Evolutionary conservation across 345 rosid species (phyloP), one percentile per base, ranked within the genome.

Genomic region (Turritis glabra): DNA sequence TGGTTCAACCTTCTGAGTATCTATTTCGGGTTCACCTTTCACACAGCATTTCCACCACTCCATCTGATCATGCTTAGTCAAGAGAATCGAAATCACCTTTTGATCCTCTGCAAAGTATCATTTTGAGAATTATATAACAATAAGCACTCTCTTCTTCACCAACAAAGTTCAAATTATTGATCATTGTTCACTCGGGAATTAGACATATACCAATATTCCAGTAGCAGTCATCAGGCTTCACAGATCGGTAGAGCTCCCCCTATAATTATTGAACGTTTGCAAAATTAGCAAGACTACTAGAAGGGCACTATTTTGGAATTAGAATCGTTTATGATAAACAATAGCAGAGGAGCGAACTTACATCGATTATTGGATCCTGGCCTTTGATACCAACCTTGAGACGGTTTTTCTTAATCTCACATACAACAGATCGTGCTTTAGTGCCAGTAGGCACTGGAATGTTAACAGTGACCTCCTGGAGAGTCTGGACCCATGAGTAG

Each of bases 1-100:
- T 46, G 98, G 99, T 75, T 95, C 98, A 74, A 95, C 98, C 73
- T 92, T 95, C 81, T 95, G 99, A 13, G 99, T 95, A 64, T 95
- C 97, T 32, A 92, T 79, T 62, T 95, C 94, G 67, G 99, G 96
- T 37, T 80, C 99, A 54, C 98, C 99, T 74, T 92, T 92, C 72
- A 90, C 80, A 77, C 92, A 50, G 26, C 83, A 88, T 69, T 88
- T 89, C 99, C 99, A 95, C 98, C 98, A 95, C 43, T 90, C 94
- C 99, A 95, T 88, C 74, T 92, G 97, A 74, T 92, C 88, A 58
- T 87, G 90, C 89, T 95, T 95, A 17, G 99, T 95, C 85, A 95
- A 67, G 26, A 90, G 91, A 60, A 95, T 59, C 3, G 82, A 74
- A 15, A 79, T 69, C 48, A 73, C 22, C 63, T 79, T 74, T n/a